A percentile compares a stretch with the other conserved stretches of the same genome.
phyloP scores from a whole-genome alignment of 345 rosid genomes.

The Syzygium jambos region DNA sequence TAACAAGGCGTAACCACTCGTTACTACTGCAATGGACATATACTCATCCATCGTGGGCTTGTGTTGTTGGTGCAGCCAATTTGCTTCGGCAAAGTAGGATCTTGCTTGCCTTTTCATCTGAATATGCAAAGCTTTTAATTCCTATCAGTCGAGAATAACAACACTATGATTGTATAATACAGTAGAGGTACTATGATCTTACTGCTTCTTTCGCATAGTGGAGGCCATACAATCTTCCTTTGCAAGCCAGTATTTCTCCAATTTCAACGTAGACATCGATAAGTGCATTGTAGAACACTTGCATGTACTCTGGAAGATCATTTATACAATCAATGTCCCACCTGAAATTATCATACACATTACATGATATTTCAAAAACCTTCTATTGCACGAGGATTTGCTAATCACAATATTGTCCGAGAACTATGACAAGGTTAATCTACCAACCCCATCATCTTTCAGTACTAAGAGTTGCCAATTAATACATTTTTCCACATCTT shows the following conservation, averaged over 20 bases:
- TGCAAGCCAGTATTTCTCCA: not conserved
- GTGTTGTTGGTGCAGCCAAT: not conserved
- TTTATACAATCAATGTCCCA: slow-evolving; percentile 15
- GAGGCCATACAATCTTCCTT: slow-evolving; percentile 5
- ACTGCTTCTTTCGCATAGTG: slow-evolving; percentile 23
- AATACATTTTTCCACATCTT: not conserved
- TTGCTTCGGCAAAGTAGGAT: not conserved
- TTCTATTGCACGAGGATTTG: too few species aligned
- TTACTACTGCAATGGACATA: not conserved
- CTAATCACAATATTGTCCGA: too few species aligned
- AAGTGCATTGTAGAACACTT: slow-evolving; percentile 12
- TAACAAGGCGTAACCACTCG: not conserved
- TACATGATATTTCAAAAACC: too few species aligned
- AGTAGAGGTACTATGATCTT: not conserved
- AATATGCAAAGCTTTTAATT: not conserved
- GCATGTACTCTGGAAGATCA: slow-evolving; percentile 25
- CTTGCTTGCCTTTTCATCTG: not conserved
- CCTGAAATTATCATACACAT: not conserved
- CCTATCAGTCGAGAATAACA: not conserved
- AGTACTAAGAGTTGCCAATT: not conserved
- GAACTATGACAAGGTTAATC: too few species aligned
- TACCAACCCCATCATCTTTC: too few species aligned
- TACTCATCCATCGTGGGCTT: not conserved
- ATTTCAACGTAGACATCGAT: slow-evolving; percentile 18
- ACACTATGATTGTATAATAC: not conserved